Conservation (phyloP, 768 basidiomycete genomes). For the Pluteus cervinus region DNA sequence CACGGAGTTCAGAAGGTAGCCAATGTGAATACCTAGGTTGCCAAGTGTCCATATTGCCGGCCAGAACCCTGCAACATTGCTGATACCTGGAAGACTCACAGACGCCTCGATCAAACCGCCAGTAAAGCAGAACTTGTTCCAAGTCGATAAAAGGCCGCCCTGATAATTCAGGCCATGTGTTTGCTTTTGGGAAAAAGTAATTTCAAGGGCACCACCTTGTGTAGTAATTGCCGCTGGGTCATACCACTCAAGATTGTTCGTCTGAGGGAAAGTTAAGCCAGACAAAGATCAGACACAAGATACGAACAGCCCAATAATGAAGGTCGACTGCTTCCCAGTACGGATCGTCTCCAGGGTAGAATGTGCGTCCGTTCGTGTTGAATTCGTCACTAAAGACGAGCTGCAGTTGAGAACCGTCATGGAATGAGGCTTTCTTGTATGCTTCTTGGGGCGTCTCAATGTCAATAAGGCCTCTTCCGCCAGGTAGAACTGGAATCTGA, state of each 20-base stretch:
- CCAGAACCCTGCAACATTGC: conserved; percentile 66
- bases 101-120: conserved; percentile 73
- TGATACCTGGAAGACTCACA: conserved; percentile 63
- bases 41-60: conserved; percentile 81
- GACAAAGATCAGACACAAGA: neutral
- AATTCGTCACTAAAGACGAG: conserved; percentile 91
- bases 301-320: conserved; percentile 65
- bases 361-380: conserved; percentile 70
- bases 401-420: conserved; percentile 48
- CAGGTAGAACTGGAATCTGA: conserved; percentile 51
- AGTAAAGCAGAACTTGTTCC: conserved; percentile 96
- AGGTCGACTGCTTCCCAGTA: conserved; percentile 84
- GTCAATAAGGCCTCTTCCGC: conserved; percentile 74
- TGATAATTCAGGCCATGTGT: conserved; percentile 71
- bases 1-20: conserved; percentile 4
- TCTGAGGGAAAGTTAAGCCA: conserved; percentile 25
- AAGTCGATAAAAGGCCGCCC: conserved; percentile 60
- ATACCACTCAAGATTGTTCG: conserved; percentile 85
- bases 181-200: conserved; percentile 61
- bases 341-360: conserved; percentile 85
- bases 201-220: conserved; percentile 62
- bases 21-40: conserved; percentile 50
- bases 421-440: conserved; percentile 47
- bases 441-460: conserved; percentile 60
- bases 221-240: conserved; percentile 78